Evolutionary conservation across 805 yeast species (phyloP).

Genomic region (Nakazawaea ernobii): DNA sequence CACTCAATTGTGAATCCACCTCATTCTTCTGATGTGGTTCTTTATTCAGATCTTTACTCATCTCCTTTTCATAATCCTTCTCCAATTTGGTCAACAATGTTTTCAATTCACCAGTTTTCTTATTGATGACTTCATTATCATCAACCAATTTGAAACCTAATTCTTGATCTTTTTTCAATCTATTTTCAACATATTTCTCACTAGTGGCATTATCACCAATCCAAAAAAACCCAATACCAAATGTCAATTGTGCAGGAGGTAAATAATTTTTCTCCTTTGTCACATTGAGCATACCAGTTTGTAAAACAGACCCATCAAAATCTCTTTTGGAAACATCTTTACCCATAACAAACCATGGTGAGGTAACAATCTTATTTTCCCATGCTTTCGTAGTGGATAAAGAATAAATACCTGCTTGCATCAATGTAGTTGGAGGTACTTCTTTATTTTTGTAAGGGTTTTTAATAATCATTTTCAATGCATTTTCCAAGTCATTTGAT

Average conservation of each 20-base stretch:
- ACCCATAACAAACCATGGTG: constrained; percentile 84
- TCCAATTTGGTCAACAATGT: constrained; percentile 24
- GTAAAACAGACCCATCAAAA: constrained; percentile 46
- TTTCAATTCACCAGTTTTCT: constrained; percentile 24
- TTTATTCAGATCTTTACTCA: neutral
- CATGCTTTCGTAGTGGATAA: constrained; percentile 81
- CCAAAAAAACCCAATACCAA: constrained; percentile 88
- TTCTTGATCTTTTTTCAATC: constrained; percentile 21
- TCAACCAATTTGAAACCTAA: constrained; percentile 23
- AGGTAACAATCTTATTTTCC: constrained; percentile 76
- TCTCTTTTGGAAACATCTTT: constrained; percentile 65
- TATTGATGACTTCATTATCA: constrained; percentile 18
- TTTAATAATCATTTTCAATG: constrained; percentile 73
- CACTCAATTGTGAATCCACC: neutral
- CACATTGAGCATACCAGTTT: constrained; percentile 55
- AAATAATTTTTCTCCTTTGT: constrained; percentile 51
- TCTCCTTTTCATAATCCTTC: constrained; percentile 7
- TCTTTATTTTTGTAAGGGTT: constrained; percentile 68
- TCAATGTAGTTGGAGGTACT: constrained; percentile 79
- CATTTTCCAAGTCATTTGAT: constrained; percentile 65
- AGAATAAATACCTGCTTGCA: constrained; percentile 88
- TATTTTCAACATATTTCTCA: constrained; percentile 24
- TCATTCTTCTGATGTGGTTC: neutral
- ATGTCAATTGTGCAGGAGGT: constrained; percentile 76
- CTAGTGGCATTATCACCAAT: constrained; percentile 51